Conservation (phyloP, 2,329 filamentous ascomycete species). For the Fusarium siculi region DNA sequence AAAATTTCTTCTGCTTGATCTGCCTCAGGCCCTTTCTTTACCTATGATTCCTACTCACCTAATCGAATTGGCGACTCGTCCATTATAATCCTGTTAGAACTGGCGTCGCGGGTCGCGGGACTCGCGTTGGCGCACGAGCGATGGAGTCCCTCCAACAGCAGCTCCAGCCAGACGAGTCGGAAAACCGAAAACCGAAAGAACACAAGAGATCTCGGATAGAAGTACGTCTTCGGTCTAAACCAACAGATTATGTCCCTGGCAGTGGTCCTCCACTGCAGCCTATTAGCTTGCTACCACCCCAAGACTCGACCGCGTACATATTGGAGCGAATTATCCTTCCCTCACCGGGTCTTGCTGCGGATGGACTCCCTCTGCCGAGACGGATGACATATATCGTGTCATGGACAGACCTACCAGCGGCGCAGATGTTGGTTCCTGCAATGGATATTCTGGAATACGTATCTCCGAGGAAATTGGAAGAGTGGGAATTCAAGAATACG, state of each 20-base stretch:
- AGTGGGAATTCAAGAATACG: constrained; percentile 62
- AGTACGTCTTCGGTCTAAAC: constrained; percentile 30
- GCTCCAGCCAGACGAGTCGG: constrained; percentile 1
- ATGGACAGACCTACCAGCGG: constrained; percentile 64
- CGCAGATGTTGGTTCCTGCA: constrained; percentile 58
- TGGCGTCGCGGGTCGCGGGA: constrained; percentile 16
- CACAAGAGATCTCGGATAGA: constrained; percentile 25
- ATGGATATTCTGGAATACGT: constrained; percentile 67
- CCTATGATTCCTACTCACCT: neutral
- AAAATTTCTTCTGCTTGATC: too few relatives aligned
- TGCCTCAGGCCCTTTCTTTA: neutral
- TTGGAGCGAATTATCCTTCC: constrained; percentile 62
- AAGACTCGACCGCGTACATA: constrained; percentile 68
- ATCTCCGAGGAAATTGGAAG: constrained; percentile 64
- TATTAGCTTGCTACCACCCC: constrained; percentile 58
- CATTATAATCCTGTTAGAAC: neutral
- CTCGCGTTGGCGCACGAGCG: constrained; percentile 20
- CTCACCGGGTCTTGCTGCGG: constrained; percentile 44
- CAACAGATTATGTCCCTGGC: constrained; percentile 55
- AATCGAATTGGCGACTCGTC: neutral
- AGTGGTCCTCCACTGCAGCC: constrained; percentile 60
- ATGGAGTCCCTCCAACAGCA: constrained; percentile 34
- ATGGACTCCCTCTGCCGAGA: constrained; percentile 53
- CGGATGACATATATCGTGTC: constrained; percentile 65
- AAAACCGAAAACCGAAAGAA: constrained; percentile 27